phyloP scores from a whole-genome alignment of 2,329 filamentous ascomycete species.

The Aspergillus arachidicola region DNA sequence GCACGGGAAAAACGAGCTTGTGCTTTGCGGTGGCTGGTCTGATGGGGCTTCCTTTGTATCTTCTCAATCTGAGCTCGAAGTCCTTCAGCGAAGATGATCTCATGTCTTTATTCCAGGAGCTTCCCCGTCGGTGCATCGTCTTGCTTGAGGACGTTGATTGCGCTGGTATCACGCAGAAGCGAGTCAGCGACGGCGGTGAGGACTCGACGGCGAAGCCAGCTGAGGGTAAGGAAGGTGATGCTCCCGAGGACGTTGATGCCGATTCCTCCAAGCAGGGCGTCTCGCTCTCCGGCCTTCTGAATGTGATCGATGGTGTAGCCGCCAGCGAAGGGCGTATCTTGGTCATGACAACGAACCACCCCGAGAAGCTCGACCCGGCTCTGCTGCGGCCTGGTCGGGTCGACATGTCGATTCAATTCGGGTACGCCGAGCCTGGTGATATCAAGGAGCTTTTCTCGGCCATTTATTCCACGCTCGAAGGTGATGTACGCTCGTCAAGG shows the following conservation, averaged over 20 bases:
- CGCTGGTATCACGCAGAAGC: constrained; percentile 66
- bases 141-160: constrained; percentile 77
- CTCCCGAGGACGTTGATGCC: constrained; percentile 9
- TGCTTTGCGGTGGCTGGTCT: constrained; percentile 70
- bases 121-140: constrained; percentile 71
- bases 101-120: constrained; percentile 63
- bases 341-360: constrained; percentile 73
- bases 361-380: constrained; percentile 65
- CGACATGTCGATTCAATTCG: constrained; percentile 65
- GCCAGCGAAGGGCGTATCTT: constrained; percentile 70
- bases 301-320: constrained; percentile 71
- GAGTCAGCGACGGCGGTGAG: constrained; percentile 37
- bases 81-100: constrained; percentile 68
- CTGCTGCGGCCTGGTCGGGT: constrained; percentile 68
- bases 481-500: constrained; percentile 24
- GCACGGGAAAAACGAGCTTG: constrained; percentile 76
- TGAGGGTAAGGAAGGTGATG: constrained; percentile 19
- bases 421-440: constrained; percentile 37
- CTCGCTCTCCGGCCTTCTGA: constrained; percentile 68
- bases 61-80: constrained; percentile 67
- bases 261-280: constrained; percentile 48
- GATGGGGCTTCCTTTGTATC: constrained; percentile 72
- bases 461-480: constrained; percentile 38
- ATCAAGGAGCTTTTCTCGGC: constrained; percentile 44
- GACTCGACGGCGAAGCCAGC: constrained; percentile 23